Conservation (phyloP, 352 stramenopile species). For the Phytophthora kernoviae region DNA sequence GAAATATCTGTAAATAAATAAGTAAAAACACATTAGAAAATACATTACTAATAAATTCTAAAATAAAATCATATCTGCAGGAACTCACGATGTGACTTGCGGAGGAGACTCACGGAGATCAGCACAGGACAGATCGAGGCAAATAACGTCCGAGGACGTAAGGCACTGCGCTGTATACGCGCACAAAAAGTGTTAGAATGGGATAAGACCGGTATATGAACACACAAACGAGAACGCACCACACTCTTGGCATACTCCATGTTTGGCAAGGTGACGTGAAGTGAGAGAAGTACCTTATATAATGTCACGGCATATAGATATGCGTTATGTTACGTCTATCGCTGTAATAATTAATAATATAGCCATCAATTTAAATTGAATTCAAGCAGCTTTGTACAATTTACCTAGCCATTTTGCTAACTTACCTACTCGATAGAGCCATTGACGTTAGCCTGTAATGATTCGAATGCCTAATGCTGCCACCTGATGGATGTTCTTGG, state of each 20-base stretch:
- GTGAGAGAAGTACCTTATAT: too few relatives aligned
- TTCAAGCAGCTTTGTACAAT: too few relatives aligned
- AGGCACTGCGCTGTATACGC: conserved; percentile 41
- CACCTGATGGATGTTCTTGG: conserved; percentile 90
- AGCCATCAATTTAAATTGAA: too few relatives aligned
- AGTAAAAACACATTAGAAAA: too few relatives aligned
- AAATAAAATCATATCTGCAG: background rate
- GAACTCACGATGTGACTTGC: conserved; percentile 29
- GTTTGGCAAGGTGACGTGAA: too few relatives aligned
- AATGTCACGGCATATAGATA: too few relatives aligned
- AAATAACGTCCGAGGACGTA: conserved; percentile 66
- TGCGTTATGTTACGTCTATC: too few relatives aligned
- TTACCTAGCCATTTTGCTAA: too few relatives aligned
- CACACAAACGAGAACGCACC: conserved; percentile 14
- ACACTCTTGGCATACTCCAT: conserved; percentile 76
- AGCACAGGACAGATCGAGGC: conserved; percentile 56
- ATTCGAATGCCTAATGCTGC: conserved; percentile 85
- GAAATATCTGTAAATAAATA: conserved; percentile 24
- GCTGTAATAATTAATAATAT: too few relatives aligned
- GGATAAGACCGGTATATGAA: background rate
- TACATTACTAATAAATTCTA: background rate
- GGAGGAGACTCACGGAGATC: conserved; percentile 57
- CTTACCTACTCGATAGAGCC: too few relatives aligned
- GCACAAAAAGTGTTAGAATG: too few relatives aligned
- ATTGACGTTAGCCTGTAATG: conserved; percentile 69